Conservation (phyloP, 2,329 filamentous ascomycete species). For the Escovopsis weberi region DNA sequence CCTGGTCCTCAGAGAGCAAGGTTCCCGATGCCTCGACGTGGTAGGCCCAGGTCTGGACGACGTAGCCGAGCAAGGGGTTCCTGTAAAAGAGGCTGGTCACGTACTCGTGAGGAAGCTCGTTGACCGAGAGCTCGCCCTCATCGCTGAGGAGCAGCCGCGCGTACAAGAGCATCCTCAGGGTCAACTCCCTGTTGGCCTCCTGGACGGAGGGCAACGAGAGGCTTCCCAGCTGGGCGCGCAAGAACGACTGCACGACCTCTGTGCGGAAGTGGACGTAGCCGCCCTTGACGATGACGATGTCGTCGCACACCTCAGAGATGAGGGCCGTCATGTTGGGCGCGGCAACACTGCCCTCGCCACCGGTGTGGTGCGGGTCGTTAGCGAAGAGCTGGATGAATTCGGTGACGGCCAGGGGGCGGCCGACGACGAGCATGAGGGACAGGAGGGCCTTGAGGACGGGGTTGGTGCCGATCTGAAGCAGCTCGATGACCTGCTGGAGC, state of each 20-base stretch:
- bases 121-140: conserved; percentile 5
- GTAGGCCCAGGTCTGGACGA: conserved; percentile 20
- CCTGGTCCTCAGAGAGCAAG: conserved; percentile 12
- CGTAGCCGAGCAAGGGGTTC: conserved; percentile 19
- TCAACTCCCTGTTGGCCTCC: conserved; percentile 21
- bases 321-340: conserved; percentile 8
- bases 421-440: conserved; percentile 20
- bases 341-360: not conserved
- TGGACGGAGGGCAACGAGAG: conserved; percentile 15
- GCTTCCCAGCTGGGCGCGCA: conserved; percentile 20
- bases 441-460: conserved; percentile 13
- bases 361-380: conserved; percentile 9
- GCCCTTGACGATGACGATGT: conserved; percentile 18
- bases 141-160: conserved; percentile 15
- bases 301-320: conserved; percentile 8
- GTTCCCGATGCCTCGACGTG: conserved; percentile 22
- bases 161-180: conserved; percentile 21
- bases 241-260: conserved; percentile 16
- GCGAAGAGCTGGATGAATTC: conserved; percentile 21
- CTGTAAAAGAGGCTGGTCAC: conserved; percentile 13
- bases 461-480: conserved; percentile 8
- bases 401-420: conserved; percentile 16
- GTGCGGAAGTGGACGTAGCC: conserved; percentile 24
- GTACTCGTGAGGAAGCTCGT: conserved; percentile 4
- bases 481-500: conserved; percentile 5